Evolutionary conservation across 371 early-diverging fungal species (phyloP).

Genomic region (Mucor plumbeus): DNA sequence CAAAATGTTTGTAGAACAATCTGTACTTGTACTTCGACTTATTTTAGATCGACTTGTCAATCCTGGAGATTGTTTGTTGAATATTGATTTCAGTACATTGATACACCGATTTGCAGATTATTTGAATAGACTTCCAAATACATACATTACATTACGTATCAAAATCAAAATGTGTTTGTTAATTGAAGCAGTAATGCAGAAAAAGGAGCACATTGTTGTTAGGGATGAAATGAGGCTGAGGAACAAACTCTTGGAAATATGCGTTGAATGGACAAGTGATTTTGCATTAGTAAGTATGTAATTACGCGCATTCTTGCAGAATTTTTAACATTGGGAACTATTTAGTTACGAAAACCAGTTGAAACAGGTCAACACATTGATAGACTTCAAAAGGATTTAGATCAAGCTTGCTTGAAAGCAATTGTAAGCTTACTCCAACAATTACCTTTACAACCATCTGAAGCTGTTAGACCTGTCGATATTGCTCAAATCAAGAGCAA

Average conservation of each 20-base stretch:
- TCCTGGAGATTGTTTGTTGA: constrained; percentile 67
- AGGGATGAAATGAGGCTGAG: constrained; percentile 83
- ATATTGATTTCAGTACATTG: constrained; percentile 85
- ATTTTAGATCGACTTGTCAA: constrained; percentile 81
- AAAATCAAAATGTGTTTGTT: constrained; percentile 86
- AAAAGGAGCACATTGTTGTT: constrained; percentile 79
- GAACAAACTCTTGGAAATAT: constrained; percentile 77
- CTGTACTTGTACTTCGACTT: constrained; percentile 80
- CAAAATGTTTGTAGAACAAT: constrained; percentile 87
- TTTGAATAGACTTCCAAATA: constrained; percentile 70
- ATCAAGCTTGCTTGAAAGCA: constrained; percentile 82
- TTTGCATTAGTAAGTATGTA: constrained; percentile 52
- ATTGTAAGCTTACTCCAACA: constrained; percentile 78
- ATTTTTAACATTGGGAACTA: background rate
- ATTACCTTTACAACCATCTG: constrained; percentile 82
- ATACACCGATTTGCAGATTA: constrained; percentile 78
- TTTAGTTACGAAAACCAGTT: constrained; percentile 27
- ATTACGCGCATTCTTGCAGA: background rate
- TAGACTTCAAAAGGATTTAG: constrained; percentile 78
- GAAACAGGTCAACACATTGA: constrained; percentile 43
- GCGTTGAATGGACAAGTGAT: constrained; percentile 89
- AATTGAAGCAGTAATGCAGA: constrained; percentile 78
- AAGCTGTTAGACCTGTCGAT: constrained; percentile 62
- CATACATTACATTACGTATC: constrained; percentile 70
- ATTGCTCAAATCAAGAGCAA: constrained; percentile 68